These are phyloP conservation scores for Bullera alba DNA, from an alignment of 768 basidiomycete species.

Conservation along the genomic window DNA sequence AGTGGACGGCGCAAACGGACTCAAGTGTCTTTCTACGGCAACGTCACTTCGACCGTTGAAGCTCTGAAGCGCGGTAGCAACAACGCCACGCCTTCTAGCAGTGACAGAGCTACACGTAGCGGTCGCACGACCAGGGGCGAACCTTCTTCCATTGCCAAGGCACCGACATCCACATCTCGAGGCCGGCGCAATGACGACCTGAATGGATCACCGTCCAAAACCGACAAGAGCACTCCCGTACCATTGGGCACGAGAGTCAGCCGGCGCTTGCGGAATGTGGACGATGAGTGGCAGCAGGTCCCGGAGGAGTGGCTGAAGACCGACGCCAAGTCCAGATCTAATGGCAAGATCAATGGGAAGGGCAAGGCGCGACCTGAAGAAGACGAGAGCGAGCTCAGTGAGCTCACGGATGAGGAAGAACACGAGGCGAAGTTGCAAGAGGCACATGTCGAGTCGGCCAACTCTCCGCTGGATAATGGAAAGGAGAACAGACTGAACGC, in stretches of 20 bases:
- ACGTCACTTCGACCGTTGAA: conserved; percentile 20
- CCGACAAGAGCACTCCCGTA: conserved; percentile 4
- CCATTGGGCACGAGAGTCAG: conserved; percentile 23
- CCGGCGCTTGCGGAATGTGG: conserved; percentile 21
- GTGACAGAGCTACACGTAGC: conserved; percentile 16
- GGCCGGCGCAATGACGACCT: background rate
- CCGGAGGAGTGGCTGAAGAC: conserved; percentile 36
- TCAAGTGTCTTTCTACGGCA: conserved; percentile 33
- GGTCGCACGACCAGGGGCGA: conserved; percentile 6
- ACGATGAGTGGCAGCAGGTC: conserved; percentile 39
- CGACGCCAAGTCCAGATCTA: conserved; percentile 1
- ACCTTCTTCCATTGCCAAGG: background rate
- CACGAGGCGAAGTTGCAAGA: conserved; percentile 8
- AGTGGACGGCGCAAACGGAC: conserved; percentile 24
- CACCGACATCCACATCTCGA: background rate
- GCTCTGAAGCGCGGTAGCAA: conserved; percentile 21
- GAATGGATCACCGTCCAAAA: conserved; percentile 12
- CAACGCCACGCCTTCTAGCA: background rate
- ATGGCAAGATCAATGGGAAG: conserved; percentile 10
- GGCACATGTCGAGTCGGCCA: background rate
- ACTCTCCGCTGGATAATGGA: no score
- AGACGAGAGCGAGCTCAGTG: conserved; percentile 42
- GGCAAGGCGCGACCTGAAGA: conserved; percentile 9
- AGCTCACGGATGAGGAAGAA: conserved; percentile 42
- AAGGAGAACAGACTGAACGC: background rate